These are phyloP conservation scores for Tolypocladium amazonense DNA, from an alignment of 2,329 filamentous ascomycete genomes.

Conservation along the genomic window DNA sequence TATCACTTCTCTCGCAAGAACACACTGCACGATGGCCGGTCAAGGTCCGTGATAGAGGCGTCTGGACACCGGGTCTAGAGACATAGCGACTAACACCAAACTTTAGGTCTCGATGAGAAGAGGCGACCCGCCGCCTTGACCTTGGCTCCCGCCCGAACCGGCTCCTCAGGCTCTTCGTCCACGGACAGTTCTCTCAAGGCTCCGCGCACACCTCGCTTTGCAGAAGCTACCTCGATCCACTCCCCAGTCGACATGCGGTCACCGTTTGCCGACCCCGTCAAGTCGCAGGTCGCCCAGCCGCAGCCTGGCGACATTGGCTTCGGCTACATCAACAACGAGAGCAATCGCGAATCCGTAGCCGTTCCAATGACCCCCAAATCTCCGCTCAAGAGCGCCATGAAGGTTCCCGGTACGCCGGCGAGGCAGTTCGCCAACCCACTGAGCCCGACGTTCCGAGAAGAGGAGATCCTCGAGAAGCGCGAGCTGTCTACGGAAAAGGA, in stretches of 20 bases:
- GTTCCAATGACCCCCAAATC: constrained; percentile 61
- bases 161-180: constrained; percentile 39
- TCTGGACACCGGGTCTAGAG: background rate
- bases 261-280: constrained; percentile 50
- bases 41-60: constrained; percentile 23
- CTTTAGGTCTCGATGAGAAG: constrained; percentile 35
- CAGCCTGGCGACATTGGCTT: constrained; percentile 85
- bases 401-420: constrained; percentile 71
- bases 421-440: constrained; percentile 64
- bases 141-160: constrained; percentile 37
- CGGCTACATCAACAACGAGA: constrained; percentile 62
- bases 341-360: constrained; percentile 43
- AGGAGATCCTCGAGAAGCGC: constrained; percentile 75
- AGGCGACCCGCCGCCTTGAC: constrained; percentile 47
- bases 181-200: constrained; percentile 50
- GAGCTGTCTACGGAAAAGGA: constrained; percentile 75
- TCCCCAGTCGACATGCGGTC: constrained; percentile 57
- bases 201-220: constrained; percentile 67
- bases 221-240: constrained; percentile 69
- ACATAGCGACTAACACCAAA: constrained; percentile 10
- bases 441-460: constrained; percentile 86
- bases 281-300: constrained; percentile 44
- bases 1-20: constrained; percentile 2
- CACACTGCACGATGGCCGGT: constrained; percentile 21
- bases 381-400: constrained; percentile 84